Evolutionary conservation across 2,329 filamentous ascomycete genomes (phyloP).

Genomic region (Mycosphaerelloides madeirae): DNA sequence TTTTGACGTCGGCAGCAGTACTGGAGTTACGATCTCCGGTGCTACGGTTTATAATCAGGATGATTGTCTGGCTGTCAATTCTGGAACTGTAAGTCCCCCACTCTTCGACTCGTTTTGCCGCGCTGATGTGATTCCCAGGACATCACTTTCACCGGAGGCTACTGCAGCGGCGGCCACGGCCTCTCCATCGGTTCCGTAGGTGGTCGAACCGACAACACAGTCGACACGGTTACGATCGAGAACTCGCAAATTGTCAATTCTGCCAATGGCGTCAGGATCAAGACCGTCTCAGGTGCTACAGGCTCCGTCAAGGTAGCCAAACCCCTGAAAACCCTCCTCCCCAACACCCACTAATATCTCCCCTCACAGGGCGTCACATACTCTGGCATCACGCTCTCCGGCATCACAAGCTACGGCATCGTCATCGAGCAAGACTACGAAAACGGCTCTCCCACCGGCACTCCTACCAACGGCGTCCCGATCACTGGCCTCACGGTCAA

Average conservation of each 20-base stretch:
- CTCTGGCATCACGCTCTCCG: not conserved
- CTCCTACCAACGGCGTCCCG: conserved; percentile 39
- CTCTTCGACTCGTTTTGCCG: conserved; percentile 32
- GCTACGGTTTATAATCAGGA: conserved; percentile 30
- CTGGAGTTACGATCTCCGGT: conserved; percentile 22
- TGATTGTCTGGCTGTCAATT: conserved; percentile 30
- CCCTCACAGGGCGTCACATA: conserved; percentile 49
- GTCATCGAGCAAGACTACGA: conserved; percentile 56
- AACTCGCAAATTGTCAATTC: conserved; percentile 44
- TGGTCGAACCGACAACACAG: conserved; percentile 47
- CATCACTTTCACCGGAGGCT: conserved; percentile 20
- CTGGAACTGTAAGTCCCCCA: conserved; percentile 27
- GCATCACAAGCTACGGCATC: conserved; percentile 44
- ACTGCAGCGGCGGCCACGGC: conserved; percentile 19
- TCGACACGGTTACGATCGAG: conserved; percentile 45
- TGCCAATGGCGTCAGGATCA: conserved; percentile 49
- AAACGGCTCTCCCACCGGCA: conserved; percentile 41
- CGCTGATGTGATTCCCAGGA: conserved; percentile 27
- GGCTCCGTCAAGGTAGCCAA: conserved; percentile 44
- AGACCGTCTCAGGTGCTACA: conserved; percentile 47
- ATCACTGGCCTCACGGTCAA: conserved; percentile 47
- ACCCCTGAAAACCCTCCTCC: no score
- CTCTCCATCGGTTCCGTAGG: conserved; percentile 41
- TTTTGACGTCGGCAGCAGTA: conserved; percentile 27
- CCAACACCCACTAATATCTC: no score